Percentiles rank a stretch among this genome's conserved stretches.
These are phyloP conservation scores for Metarhizium humberi DNA, from an alignment of 2,329 filamentous ascomycete genomes.

Conservation along the genomic window DNA sequence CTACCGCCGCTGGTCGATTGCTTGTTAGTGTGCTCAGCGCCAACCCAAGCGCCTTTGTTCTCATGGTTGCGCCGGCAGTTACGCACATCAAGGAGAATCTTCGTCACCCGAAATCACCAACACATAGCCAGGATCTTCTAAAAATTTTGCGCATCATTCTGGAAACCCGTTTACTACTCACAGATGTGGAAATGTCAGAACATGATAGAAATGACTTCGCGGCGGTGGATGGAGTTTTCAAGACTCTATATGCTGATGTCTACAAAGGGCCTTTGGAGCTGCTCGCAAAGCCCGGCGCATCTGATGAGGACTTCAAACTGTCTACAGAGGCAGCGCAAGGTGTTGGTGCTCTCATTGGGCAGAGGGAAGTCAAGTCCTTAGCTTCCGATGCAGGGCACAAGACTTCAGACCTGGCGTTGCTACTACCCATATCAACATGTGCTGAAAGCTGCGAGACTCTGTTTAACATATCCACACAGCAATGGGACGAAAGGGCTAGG, in stretches of 20 bases:
- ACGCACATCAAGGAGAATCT: slow-evolving; percentile 42
- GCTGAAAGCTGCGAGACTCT: slow-evolving; percentile 27
- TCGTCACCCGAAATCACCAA: slow-evolving; percentile 37
- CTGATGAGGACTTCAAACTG: slow-evolving; percentile 29
- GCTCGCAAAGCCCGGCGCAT: slow-evolving; percentile 16
- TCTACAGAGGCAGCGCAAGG: slow-evolving; percentile 36
- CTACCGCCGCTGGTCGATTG: slow-evolving; percentile 41
- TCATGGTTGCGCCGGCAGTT: slow-evolving; percentile 36
- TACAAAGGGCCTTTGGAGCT: slow-evolving; percentile 28
- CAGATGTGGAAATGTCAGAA: slow-evolving; percentile 21
- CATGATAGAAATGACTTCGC: slow-evolving; percentile 29
- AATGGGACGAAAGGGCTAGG: slow-evolving; percentile 12
- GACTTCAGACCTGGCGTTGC: slow-evolving; percentile 11
- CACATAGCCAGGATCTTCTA: slow-evolving; percentile 43
- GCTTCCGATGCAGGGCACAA: neutral
- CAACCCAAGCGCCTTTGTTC: slow-evolving; percentile 36
- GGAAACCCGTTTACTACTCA: slow-evolving; percentile 33
- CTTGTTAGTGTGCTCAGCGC: slow-evolving; percentile 42
- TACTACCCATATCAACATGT: slow-evolving; percentile 26
- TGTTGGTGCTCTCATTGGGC: slow-evolving; percentile 34
- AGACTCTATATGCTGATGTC: slow-evolving; percentile 32
- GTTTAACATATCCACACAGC: slow-evolving; percentile 19
- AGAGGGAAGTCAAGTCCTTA: slow-evolving; percentile 15
- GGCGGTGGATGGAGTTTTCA: slow-evolving; percentile 26
- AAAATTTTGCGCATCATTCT: slow-evolving; percentile 42